Evolutionary conservation across 2,329 filamentous ascomycete species (phyloP), one percentile per base, ranked within the genome.

Genomic region (Didymella exigua): DNA sequence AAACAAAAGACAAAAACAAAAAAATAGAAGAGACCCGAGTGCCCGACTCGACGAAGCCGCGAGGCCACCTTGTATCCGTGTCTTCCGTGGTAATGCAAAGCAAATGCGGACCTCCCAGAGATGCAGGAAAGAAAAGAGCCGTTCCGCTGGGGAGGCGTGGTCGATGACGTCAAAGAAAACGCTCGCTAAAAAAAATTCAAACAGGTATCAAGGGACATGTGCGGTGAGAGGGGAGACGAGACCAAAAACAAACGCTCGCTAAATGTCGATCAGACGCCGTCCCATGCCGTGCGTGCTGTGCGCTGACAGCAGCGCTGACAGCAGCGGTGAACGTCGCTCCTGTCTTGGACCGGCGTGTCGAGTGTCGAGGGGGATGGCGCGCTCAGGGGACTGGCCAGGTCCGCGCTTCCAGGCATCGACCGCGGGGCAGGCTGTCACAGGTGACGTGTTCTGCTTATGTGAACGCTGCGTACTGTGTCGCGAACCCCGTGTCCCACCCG

Each of bases 401-500:
- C 76, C 72, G 68, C 74, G 65, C 71, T 69, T 69, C 69, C 71
- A 63, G 63, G 57, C 63, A 63, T 63, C 62, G 67, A 71, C 65
- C 40, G 65, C 65, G 63, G 63, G 55, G 56, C 48, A 54, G 62
- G 60, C 56, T 63, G 62, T 53, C 60, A 67, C 67, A 66, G 61
- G 58, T 53, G 44, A 47, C 43, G 44, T 49, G 42, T 60, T 58
- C 33, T 59, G 48, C 58, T 90, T 89, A 97, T 82, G 96, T 96
- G 63, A 89, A 92, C 60, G 90, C 88, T 60, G 84, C 84, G 72
- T 86, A 87, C 63, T 84, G 82, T 68, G 84, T 78, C 65, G 90
- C 84, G 75, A 93, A 96, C 76, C 93, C 90, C 71, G 90, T 89
- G 74, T 89, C 91, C 90, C 91, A 96, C 66, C 89, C 90, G 74